Evolutionary conservation across 306 rosid genomes (phyloP).

Genomic region (Begonia loranthoides): DNA sequence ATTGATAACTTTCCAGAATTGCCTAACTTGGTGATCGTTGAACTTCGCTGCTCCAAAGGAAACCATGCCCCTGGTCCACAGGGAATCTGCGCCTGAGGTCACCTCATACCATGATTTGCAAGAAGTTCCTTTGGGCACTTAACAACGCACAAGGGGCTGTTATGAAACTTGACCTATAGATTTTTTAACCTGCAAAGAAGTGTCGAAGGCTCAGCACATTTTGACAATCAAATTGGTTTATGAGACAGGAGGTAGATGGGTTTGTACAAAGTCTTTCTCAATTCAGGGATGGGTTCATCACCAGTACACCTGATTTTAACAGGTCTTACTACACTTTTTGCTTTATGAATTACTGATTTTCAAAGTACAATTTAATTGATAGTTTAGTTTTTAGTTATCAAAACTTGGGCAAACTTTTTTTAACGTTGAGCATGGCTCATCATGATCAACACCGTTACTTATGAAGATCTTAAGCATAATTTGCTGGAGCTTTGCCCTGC

Average conservation of each 20-base stretch:
- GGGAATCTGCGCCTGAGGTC: not conserved
- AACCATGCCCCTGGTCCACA: not conserved
- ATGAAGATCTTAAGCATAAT: no score
- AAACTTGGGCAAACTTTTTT: no score
- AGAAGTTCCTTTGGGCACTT: conserved; percentile 1
- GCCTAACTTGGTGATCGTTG: not conserved
- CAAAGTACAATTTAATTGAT: no score
- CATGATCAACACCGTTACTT: no score
- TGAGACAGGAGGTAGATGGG: conserved; percentile 1
- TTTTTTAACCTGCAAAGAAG: not conserved
- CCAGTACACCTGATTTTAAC: no score
- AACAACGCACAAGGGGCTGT: not conserved
- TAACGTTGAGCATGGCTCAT: no score
- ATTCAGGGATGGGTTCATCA: not conserved
- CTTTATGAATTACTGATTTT: no score
- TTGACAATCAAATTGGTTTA: not conserved
- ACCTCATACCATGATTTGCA: not conserved
- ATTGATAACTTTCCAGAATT: not conserved
- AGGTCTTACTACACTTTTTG: no score
- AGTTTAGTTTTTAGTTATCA: no score
- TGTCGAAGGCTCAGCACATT: not conserved
- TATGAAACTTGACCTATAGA: not conserved
- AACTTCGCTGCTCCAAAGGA: not conserved
- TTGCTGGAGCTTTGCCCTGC: no score
- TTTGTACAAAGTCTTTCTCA: not conserved